These are phyloP conservation scores for Tolypocladium ophioglossoides DNA, from an alignment of 2,329 filamentous ascomycete species.

Conservation along the genomic window DNA sequence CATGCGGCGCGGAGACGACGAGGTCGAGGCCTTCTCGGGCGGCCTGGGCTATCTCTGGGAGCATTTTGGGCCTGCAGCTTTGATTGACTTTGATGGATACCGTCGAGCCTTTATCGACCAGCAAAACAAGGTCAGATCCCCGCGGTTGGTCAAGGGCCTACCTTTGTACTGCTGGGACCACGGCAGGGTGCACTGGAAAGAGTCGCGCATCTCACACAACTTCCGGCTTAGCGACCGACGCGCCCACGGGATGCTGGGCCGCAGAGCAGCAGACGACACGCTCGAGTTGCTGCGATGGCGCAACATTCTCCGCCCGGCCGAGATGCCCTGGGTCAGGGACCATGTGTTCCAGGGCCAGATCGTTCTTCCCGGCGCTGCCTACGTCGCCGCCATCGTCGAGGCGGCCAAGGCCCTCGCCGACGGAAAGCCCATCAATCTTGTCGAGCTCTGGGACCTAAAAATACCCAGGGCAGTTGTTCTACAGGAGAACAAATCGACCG, in stretches of 20 bases:
- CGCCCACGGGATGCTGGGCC: conserved; percentile 32
- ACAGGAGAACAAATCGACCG: neutral
- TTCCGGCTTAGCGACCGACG: conserved; percentile 26
- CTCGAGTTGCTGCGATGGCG: conserved; percentile 28
- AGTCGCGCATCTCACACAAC: conserved; percentile 8
- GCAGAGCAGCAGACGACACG: conserved; percentile 8
- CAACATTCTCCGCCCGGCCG: conserved; percentile 33
- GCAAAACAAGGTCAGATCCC: neutral
- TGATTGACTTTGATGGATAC: neutral
- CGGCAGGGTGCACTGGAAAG: conserved; percentile 14
- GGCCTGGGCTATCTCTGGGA: conserved; percentile 7
- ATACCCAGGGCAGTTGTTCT: neutral
- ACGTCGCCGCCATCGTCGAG: conserved; percentile 32
- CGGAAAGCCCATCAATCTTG: neutral
- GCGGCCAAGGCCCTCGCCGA: conserved; percentile 14
- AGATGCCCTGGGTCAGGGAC: conserved; percentile 44
- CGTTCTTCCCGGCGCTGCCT: conserved; percentile 34
- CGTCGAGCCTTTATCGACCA: neutral
- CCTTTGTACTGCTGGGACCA: conserved; percentile 23
- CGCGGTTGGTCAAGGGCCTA: conserved; percentile 9
- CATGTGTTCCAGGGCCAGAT: conserved; percentile 41
- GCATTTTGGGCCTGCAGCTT: neutral
- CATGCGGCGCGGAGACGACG: conserved; percentile 24
- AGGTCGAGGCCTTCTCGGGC: conserved; percentile 18
- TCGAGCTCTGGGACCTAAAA: neutral